These are phyloP conservation scores for Quercus berberidifolia DNA, from an alignment of 306 rosid species.

Conservation along the genomic window DNA sequence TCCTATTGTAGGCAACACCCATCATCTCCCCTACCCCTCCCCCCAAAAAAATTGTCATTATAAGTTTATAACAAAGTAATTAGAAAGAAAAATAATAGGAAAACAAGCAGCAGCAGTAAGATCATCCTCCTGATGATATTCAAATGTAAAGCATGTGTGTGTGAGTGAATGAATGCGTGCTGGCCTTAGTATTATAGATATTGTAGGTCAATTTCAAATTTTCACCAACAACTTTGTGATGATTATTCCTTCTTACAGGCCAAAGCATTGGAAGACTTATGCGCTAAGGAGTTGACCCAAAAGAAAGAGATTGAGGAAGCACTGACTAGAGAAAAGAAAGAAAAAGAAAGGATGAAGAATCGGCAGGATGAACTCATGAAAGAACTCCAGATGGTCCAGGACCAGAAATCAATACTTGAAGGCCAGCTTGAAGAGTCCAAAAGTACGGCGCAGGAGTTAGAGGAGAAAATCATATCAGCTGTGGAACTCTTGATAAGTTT, in stretches of 20 bases:
- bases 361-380: slow-evolving; percentile 35
- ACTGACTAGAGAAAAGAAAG: slow-evolving; percentile 43
- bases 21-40: neutral
- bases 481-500: slow-evolving; percentile 73
- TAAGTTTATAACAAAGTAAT: neutral
- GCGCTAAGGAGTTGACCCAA: slow-evolving; percentile 48
- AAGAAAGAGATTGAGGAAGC: slow-evolving; percentile 57
- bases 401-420: slow-evolving; percentile 46
- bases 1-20: neutral
- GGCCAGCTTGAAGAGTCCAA: slow-evolving; percentile 48
- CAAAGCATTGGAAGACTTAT: slow-evolving; percentile 45
- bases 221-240: slow-evolving; percentile 21
- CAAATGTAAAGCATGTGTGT: slow-evolving; percentile 1
- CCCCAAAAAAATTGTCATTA: too few relatives aligned
- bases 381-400: slow-evolving; percentile 45
- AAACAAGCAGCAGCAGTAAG: neutral
- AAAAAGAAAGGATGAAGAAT: slow-evolving; percentile 43
- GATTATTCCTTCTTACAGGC: slow-evolving; percentile 47
- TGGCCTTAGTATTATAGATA: slow-evolving; percentile 14
- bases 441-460: slow-evolving; percentile 50
- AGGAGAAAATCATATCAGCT: slow-evolving; percentile 78
- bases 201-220: slow-evolving; percentile 13
- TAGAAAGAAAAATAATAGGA: neutral
- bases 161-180: neutral
- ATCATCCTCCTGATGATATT: neutral